Percentiles rank a stretch among this genome's conserved stretches.
Evolutionary conservation across 257 asterid genomes (phyloP).

Genomic region (Nicotiana benthamiana): DNA sequence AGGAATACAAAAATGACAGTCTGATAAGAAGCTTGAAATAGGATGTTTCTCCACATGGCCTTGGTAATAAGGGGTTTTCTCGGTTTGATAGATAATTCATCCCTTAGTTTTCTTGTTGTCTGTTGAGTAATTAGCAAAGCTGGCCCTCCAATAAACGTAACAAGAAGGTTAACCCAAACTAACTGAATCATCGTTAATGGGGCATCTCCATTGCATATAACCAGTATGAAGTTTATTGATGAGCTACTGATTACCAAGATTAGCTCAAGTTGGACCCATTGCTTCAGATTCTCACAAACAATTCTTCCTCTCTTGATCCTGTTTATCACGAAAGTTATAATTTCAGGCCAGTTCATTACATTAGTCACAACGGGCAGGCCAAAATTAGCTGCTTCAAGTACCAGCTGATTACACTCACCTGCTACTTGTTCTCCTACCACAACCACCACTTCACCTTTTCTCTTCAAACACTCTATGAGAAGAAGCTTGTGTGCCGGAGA

Average conservation of each 20-base stretch:
- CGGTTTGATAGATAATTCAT: neutral
- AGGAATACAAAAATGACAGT: conserved; percentile 15
- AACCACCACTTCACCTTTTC: conserved; percentile 23
- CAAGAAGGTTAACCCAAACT: conserved; percentile 25
- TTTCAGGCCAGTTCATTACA: conserved; percentile 17
- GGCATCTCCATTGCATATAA: conserved; percentile 10
- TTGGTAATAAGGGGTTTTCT: conserved; percentile 12
- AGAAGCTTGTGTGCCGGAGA: conserved; percentile 12
- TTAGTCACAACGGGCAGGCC: conserved; percentile 21
- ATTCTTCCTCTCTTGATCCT: conserved; percentile 17
- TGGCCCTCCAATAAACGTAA: conserved; percentile 22
- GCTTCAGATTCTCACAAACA: conserved; percentile 18
- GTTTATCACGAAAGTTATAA: conserved; percentile 3
- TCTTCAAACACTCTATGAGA: conserved; percentile 14
- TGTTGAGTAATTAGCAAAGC: conserved; percentile 17
- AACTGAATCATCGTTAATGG: conserved; percentile 20
- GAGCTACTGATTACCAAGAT: conserved; percentile 12
- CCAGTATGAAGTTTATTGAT: conserved; percentile 15
- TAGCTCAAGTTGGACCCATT: conserved; percentile 23
- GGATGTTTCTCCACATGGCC: conserved; percentile 24
- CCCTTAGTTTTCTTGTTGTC: neutral
- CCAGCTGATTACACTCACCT: conserved; percentile 17
- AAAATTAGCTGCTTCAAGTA: conserved; percentile 26
- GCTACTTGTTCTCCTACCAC: conserved; percentile 21
- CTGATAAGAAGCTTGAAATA: conserved; percentile 27